Percentiles rank a stretch among this genome's conserved stretches.
Conservation (phyloP, 202 grass and related monocot genomes). For the Hordeum pubiflorum region DNA sequence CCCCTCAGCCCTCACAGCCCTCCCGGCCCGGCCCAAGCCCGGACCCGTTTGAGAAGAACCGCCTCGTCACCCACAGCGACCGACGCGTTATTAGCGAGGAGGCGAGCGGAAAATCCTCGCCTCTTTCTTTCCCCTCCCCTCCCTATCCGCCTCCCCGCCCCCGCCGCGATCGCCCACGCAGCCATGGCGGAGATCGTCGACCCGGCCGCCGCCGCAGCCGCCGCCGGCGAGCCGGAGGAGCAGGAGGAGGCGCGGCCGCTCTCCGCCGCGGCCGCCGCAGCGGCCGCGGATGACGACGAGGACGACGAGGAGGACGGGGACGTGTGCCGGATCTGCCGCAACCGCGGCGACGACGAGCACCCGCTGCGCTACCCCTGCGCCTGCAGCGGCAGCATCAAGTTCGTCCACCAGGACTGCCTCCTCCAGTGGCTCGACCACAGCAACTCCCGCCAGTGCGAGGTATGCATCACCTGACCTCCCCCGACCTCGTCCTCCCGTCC, state of each 20-base stretch:
- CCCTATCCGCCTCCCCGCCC: not conserved
- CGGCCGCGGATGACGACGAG: slow-evolving; percentile 39
- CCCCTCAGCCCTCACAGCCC: too few relatives aligned
- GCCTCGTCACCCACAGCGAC: not conserved
- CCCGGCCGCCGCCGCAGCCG: not conserved
- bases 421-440: slow-evolving; percentile 98
- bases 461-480: not conserved
- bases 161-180: not conserved
- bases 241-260: slow-evolving; percentile 18
- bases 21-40: too few relatives aligned
- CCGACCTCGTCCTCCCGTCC: not conserved
- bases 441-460: slow-evolving; percentile 99
- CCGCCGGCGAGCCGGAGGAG: slow-evolving; percentile 32
- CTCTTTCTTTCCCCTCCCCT: not conserved
- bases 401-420: slow-evolving; percentile 98
- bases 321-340: slow-evolving; percentile 99
- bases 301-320: slow-evolving; percentile 95
- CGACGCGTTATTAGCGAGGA: slow-evolving; percentile 34
- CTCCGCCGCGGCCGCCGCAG: not conserved
- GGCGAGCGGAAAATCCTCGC: slow-evolving; percentile 1
- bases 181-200: slow-evolving; percentile 54
- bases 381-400: slow-evolving; percentile 98
- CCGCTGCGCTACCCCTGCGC: slow-evolving; percentile 92
- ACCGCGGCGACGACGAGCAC: slow-evolving; percentile 75
- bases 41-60: slow-evolving; percentile 7